Evolutionary conservation across 2,329 filamentous ascomycete species (phyloP).

Genomic region (Calonectria pseudoreteaudii): DNA sequence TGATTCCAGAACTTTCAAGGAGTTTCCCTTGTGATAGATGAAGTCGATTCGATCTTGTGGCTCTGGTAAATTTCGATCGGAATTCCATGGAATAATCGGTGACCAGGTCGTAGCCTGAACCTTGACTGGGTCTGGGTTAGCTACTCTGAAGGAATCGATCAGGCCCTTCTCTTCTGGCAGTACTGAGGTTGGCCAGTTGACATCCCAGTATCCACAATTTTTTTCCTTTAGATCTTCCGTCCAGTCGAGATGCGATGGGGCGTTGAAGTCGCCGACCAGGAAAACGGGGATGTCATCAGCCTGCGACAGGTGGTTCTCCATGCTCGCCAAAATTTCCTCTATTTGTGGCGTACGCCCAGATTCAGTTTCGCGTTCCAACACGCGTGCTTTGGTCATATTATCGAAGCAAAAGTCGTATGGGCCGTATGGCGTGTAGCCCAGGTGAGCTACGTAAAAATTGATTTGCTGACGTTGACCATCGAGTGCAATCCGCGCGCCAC

Average conservation of each 20-base stretch:
- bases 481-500: background rate
- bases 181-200: background rate
- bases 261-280: background rate
- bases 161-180: background rate
- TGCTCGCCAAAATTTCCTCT: background rate
- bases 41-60: background rate
- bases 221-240: background rate
- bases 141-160: background rate
- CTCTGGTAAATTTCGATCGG: background rate
- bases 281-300: background rate
- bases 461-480: constrained; percentile 1
- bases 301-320: background rate
- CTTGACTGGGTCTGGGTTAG: background rate
- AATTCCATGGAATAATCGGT: background rate
- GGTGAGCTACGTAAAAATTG: background rate
- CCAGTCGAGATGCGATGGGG: background rate
- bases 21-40: background rate
- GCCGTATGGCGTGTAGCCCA: background rate
- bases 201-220: background rate
- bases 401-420: constrained; percentile 1
- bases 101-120: background rate
- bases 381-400: background rate
- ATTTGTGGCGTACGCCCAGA: background rate
- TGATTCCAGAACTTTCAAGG: background rate
- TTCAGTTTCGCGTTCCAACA: background rate